Base-by-base conservation (phyloP, 495 filamentous ascomycete genomes). In the Annulohypoxylon stygium region DNA sequence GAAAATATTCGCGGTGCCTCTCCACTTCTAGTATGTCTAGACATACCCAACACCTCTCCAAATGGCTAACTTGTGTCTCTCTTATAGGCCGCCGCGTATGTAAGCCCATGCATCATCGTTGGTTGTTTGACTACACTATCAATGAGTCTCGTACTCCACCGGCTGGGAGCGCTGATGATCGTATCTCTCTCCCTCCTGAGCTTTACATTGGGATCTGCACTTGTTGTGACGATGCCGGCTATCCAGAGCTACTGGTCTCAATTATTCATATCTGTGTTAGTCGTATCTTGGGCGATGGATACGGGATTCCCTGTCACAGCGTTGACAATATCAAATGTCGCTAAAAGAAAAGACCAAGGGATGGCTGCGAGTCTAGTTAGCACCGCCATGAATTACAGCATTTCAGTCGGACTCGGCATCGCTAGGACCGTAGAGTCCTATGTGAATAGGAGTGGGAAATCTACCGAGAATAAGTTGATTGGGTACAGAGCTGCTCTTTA, bases 321-420 rank as follows among this genome's bases (percentile, higher is more conserved):
- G 0, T 70, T 90, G 0, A 82, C 90, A 9, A 77, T 91, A 3
- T 85, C 82, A 16, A 86, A 90, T 65, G 76, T 81, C 1, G 82
- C 90, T 57, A 76, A 78, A 7, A 82, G 80, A 48, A 80, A 88
- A 47, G 81, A 89, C 63, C 87, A 92, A 65, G 88, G 88, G 9
- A 80, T 88, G 5, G 89, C 87, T 3, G 88, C 88, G 0, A 86
- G 83, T n/a, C 77, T 94, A 23, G 87, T 92, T 12, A 89, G 82
- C 48, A 92, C 90, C 0, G 81, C 89, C 5, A 86, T 92, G 54
- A 91, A 92, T 65, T 93, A 92, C 68, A 85, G 82, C 50, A 90
- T 93, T 62, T 87, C 86, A 0, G 73, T 92, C n/a, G 90, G 89
- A 0, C 75, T 93, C 7, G 91, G 91, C 0, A 81, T 93, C 58